These are phyloP conservation scores for Aspergillus niger DNA, from an alignment of 2,329 filamentous ascomycete genomes.

Conservation along the genomic window DNA sequence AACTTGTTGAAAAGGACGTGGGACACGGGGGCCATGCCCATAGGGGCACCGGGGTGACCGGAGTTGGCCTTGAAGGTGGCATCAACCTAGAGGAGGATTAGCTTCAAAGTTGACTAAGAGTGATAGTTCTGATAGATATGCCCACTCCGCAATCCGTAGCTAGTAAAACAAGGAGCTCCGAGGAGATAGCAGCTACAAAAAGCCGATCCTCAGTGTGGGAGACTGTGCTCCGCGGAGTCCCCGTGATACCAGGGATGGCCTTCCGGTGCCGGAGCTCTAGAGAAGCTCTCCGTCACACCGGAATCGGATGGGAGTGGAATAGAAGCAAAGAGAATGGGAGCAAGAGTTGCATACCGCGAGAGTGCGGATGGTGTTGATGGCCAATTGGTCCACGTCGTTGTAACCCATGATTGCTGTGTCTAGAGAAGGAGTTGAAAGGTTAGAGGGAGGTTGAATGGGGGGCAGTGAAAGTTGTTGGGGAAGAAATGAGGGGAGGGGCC, in stretches of 20 bases:
- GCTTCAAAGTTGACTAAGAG: not conserved
- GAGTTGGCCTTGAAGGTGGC: slow-evolving; percentile 94
- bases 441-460: slow-evolving; percentile 18
- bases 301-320: not conserved
- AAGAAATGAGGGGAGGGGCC: slow-evolving; percentile 6
- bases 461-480: slow-evolving; percentile 8
- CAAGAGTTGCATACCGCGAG: slow-evolving; percentile 74
- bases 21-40: slow-evolving; percentile 92
- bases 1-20: slow-evolving; percentile 99
- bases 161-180: not conserved
- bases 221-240: not conserved
- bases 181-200: not conserved
- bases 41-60: slow-evolving; percentile 96
- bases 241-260: not conserved
- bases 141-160: not conserved
- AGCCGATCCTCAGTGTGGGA: not conserved
- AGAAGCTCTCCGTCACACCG: not conserved
- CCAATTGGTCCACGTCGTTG: slow-evolving; percentile 81
- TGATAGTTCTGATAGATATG: too few relatives aligned
- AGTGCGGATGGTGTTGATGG: slow-evolving; percentile 97
- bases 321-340: slow-evolving; percentile 7
- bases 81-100: slow-evolving; percentile 72
- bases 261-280: not conserved
- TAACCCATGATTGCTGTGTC: slow-evolving; percentile 72
- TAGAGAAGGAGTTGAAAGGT: slow-evolving; percentile 3